A percentile compares a stretch with the other conserved stretches of the same genome.
Evolutionary conservation across 2,329 filamentous ascomycete species (phyloP).

Genomic region (Cytospora chrysosperma): DNA sequence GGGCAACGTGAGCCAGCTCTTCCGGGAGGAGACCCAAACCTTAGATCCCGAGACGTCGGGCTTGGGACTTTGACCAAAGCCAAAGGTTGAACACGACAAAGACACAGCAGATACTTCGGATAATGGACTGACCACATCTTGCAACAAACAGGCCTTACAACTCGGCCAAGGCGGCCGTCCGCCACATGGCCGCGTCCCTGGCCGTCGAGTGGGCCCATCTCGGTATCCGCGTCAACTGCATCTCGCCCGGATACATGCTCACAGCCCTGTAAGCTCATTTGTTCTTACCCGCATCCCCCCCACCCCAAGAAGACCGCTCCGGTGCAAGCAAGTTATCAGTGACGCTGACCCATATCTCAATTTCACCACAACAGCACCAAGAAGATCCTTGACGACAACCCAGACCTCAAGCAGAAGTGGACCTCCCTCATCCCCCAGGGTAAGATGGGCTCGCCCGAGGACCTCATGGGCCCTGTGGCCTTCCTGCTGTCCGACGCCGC

Average conservation of each 20-base stretch:
- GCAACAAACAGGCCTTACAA: constrained; percentile 69
- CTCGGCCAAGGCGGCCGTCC: constrained; percentile 85
- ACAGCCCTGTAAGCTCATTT: constrained; percentile 69
- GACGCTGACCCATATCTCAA: neutral
- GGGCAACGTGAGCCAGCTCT: too few relatives aligned
- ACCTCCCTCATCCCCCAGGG: constrained; percentile 87
- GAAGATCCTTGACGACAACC: constrained; percentile 93
- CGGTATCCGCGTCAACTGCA: constrained; percentile 90
- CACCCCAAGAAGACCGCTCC: neutral
- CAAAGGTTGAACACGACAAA: too few relatives aligned
- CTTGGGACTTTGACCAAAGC: too few relatives aligned
- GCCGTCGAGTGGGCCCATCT: constrained; percentile 92
- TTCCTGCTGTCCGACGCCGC: constrained; percentile 39
- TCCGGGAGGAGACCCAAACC: too few relatives aligned
- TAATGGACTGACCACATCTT: neutral
- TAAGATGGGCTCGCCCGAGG: constrained; percentile 88
- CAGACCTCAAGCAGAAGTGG: constrained; percentile 87
- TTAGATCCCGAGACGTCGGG: too few relatives aligned
- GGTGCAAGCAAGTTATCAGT: neutral
- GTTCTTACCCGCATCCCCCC: neutral
- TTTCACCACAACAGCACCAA: constrained; percentile 65
- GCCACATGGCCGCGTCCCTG: constrained; percentile 82
- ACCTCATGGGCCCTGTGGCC: constrained; percentile 89
- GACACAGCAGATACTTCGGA: neutral
- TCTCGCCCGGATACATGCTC: constrained; percentile 94